Evolutionary conservation across 768 basidiomycete species (phyloP).

Genomic region (Pilatotrama ljubarskyi): DNA sequence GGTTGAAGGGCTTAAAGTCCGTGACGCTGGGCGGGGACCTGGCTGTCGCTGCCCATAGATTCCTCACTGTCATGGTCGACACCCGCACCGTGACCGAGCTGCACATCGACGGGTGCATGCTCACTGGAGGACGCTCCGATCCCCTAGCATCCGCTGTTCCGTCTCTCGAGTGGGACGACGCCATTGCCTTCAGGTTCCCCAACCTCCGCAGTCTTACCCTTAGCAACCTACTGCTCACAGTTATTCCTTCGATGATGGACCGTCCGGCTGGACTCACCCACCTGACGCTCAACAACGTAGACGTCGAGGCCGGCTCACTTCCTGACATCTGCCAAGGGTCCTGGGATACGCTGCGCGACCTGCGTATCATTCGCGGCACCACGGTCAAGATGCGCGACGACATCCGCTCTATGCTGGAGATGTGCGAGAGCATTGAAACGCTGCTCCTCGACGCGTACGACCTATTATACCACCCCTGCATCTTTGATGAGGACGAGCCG

Average conservation of each 20-base stretch:
- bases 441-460: conserved; percentile 45
- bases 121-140: conserved; percentile 24
- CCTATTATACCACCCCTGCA: conserved; percentile 23
- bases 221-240: conserved; percentile 44
- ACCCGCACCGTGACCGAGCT: conserved; percentile 44
- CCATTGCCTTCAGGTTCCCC: conserved; percentile 46
- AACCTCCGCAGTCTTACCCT: conserved; percentile 45
- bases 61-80: conserved; percentile 43
- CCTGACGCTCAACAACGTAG: conserved; percentile 46
- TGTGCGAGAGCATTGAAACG: conserved; percentile 40
- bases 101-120: conserved; percentile 47
- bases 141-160: conserved; percentile 24
- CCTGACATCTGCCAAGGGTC: conserved; percentile 38
- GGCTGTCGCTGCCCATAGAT: conserved; percentile 47
- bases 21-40: conserved; percentile 51
- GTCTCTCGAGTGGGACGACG: conserved; percentile 57
- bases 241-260: conserved; percentile 37
- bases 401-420: conserved; percentile 40
- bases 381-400: conserved; percentile 41
- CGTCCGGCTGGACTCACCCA: conserved; percentile 38
- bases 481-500: conserved; percentile 37
- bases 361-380: conserved; percentile 40
- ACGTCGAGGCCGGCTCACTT: conserved; percentile 43
- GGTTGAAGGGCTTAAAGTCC: conserved; percentile 41
- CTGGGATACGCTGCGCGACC: conserved; percentile 35